phyloP scores from a whole-genome alignment of 371 early-diverging fungal genomes.

The Phascolomyces articulosus region DNA sequence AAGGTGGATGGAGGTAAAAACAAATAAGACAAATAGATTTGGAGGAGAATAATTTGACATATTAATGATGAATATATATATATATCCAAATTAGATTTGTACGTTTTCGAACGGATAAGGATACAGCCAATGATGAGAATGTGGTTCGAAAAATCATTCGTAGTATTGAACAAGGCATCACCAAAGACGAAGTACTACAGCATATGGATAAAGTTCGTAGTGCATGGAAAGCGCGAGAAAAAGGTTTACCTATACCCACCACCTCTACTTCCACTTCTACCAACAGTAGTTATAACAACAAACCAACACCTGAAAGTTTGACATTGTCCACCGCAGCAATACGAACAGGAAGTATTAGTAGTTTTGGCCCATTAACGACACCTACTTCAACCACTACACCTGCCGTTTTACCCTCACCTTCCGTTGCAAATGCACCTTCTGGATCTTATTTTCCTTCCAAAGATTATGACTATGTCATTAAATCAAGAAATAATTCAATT shows the following conservation, averaged over 20 bases:
- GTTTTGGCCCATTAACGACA: conserved; percentile 13
- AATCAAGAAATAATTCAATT: conserved; percentile 18
- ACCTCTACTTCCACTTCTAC: neutral
- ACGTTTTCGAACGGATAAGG: conserved; percentile 71
- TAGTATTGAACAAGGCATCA: conserved; percentile 58
- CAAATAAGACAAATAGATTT: neutral
- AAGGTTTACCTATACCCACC: conserved; percentile 38
- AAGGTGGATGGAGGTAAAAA: conserved; percentile 65
- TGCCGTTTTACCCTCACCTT: conserved; percentile 24
- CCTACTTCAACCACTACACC: conserved; percentile 18
- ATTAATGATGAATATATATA: no score
- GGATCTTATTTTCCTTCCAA: conserved; percentile 16
- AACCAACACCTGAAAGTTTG: conserved; percentile 10
- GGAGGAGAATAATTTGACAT: neutral
- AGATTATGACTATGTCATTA: conserved; percentile 5
- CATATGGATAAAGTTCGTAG: conserved; percentile 59
- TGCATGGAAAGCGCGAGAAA: conserved; percentile 69
- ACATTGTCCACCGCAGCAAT: conserved; percentile 15
- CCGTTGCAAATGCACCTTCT: conserved; percentile 5
- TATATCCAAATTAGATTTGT: conserved; percentile 52
- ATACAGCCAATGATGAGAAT: conserved; percentile 68
- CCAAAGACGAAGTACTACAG: conserved; percentile 45
- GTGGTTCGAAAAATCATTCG: conserved; percentile 57
- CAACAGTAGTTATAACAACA: neutral
- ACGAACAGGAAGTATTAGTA: no score